A percentile compares a stretch with the other conserved stretches of the same genome.
Evolutionary conservation across 805 yeast species (phyloP).

Genomic region (Spathaspora hagerdaliae): DNA sequence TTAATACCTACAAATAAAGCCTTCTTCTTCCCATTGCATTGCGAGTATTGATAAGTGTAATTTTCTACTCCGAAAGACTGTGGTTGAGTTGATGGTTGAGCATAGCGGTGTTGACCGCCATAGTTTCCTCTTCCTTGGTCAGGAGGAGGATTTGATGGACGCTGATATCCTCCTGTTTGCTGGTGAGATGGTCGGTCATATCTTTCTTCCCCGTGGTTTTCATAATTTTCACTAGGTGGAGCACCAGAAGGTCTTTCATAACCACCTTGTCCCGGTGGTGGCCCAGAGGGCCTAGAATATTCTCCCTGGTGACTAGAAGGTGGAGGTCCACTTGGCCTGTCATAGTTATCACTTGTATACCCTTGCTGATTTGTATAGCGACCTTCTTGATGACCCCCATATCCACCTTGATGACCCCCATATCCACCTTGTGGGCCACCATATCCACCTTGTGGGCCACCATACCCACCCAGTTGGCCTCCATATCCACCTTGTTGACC

Average conservation of each 20-base stretch:
- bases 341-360: background rate
- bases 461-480: no score
- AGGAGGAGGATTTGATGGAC: conserved; percentile 7
- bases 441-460: conserved; percentile 3
- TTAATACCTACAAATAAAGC: conserved; percentile 78
- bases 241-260: conserved; percentile 7
- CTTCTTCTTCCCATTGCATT: conserved; percentile 67
- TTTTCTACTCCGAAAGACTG: conserved; percentile 15
- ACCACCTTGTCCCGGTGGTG: conserved; percentile 3
- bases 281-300: conserved; percentile 2
- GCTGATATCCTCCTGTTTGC: conserved; percentile 3
- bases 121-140: conserved; percentile 6
- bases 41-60: conserved; percentile 56
- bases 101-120: conserved; percentile 16
- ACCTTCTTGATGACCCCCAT: conserved; percentile 2
- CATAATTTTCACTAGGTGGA: conserved; percentile 2
- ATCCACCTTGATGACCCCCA: conserved; percentile 1
- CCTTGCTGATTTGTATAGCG: conserved; percentile 7
- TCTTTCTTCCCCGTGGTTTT: conserved; percentile 1
- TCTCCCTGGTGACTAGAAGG: background rate
- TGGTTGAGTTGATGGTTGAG: conserved; percentile 9
- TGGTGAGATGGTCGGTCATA: conserved; percentile 1
- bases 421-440: background rate
- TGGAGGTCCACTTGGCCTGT: conserved; percentile 7
- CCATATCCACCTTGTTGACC: conserved; percentile 4